Base-by-base conservation (phyloP, 306 rosid genomes). In the Medicago lupulina region DNA sequence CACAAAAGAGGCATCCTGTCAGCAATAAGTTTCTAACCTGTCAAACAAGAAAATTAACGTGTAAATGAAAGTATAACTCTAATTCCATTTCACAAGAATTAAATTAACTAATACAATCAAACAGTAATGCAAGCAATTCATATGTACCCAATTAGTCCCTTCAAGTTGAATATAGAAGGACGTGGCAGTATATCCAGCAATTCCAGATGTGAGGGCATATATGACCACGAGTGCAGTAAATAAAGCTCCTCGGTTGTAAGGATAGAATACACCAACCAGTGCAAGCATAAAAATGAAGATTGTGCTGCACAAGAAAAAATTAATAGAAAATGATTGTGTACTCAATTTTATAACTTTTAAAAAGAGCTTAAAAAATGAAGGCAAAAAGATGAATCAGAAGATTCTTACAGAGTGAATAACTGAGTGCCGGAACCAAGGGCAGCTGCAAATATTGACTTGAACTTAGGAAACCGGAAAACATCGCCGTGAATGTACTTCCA, bases 401-500 rank as follows among this genome's bases (percentile, higher is more conserved):
- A 82, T 79, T 50, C 98, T 84, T 85, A 94, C 98, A 94, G 98
- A 57, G 96, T 81, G 82, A 94, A 91, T 75, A 94, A 77, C 83
- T 94, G 98, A 60, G 96, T 88, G 70, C 98, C 98, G 78, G 98
- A 94, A 79, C 98, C 98, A 83, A 89, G 94, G 53, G 97, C 86
- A 2, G 98, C 96, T n/a, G 98, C 85, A 80, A 94, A 91, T 57
- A 94, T 46, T 34, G 98, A 94, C 80, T 94, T 94, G 85, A 77
- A 25, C 77, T 88, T 86, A 28, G 98, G 98, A 76, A 91, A 94
- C 75, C 98, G 89, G 81, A 94, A 94, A 83, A 94, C 97, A 76
- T 94, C 98, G 34, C 98, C 98, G 62, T 94, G 97, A 72, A 94
- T 94, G 80, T 94, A 94, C 81, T 94, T 94, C 98, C 98, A 94